These are phyloP conservation scores for Penicillium crystallinum DNA, from an alignment of 495 filamentous ascomycete genomes.

Conservation along the genomic window DNA sequence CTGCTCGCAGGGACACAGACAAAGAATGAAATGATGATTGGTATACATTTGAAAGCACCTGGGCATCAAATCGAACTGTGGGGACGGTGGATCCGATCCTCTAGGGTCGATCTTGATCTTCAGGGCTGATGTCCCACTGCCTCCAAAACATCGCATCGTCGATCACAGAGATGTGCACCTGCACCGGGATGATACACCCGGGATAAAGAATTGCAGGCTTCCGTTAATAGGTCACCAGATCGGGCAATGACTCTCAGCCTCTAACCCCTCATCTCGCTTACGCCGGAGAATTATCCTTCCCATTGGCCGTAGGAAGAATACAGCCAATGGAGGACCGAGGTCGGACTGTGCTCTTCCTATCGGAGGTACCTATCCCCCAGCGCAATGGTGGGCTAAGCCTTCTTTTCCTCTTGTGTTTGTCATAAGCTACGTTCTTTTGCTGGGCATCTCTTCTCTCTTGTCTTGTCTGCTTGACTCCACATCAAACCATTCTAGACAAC, in stretches of 20 bases:
- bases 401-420: not conserved
- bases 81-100: constrained; percentile 3
- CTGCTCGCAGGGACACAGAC: too few species aligned
- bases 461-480: not conserved
- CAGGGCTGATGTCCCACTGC: not conserved
- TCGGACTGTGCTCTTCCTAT: constrained; percentile 2
- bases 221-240: not conserved
- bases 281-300: not conserved
- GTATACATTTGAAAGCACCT: too few species aligned
- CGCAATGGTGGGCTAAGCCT: not conserved
- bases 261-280: constrained; percentile 4
- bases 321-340: not conserved
- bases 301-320: not conserved
- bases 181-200: not conserved
- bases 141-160: too few species aligned
- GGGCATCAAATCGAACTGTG: not conserved
- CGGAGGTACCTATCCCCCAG: not conserved
- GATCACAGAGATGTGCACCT: too few species aligned
- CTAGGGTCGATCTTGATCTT: not conserved
- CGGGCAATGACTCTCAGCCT: not conserved
- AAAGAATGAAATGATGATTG: too few species aligned
- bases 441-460: not conserved
- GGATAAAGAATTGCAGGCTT: not conserved
- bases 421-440: not conserved
- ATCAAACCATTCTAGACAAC: not conserved